phyloP scores from a whole-genome alignment of 1,284 basidiomycete genomes.

The Cutaneotrichosporon cutaneum region DNA sequence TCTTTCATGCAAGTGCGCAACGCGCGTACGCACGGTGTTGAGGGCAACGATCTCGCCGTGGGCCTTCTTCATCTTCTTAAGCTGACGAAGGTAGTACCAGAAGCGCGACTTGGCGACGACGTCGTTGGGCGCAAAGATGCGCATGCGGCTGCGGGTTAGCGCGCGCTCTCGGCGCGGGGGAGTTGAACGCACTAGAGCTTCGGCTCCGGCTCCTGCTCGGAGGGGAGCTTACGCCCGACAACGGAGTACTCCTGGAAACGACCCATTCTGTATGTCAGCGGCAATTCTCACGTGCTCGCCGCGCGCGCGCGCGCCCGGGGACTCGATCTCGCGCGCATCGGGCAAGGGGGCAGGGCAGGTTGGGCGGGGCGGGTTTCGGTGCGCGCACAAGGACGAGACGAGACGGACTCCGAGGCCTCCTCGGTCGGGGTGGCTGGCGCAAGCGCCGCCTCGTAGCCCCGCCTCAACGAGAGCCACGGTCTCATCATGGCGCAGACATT shows the following conservation, averaged over 20 bases:
- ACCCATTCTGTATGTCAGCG: constrained; percentile 49
- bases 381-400: background rate
- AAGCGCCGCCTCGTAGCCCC: constrained; percentile 12
- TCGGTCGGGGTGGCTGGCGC: constrained; percentile 20
- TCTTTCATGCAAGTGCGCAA: background rate
- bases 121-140: constrained; percentile 98
- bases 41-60: constrained; percentile 98
- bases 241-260: constrained; percentile 84
- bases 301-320: background rate
- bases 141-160: constrained; percentile 68
- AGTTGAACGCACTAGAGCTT: constrained; percentile 57
- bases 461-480: constrained; percentile 23
- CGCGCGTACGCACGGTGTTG: constrained; percentile 75
- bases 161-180: background rate
- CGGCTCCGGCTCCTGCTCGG: constrained; percentile 85
- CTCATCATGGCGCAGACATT: constrained; percentile 43
- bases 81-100: constrained; percentile 99
- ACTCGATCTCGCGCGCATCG: background rate
- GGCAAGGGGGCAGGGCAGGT: background rate
- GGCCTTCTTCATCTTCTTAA: constrained; percentile 99
- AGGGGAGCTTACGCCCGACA: constrained; percentile 95
- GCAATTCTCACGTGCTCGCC: background rate
- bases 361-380: background rate
- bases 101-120: constrained; percentile 98
- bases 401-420: constrained; percentile 37